Conservation (phyloP, 1,284 basidiomycete genomes). For the Ceratobasidium sp. region DNA sequence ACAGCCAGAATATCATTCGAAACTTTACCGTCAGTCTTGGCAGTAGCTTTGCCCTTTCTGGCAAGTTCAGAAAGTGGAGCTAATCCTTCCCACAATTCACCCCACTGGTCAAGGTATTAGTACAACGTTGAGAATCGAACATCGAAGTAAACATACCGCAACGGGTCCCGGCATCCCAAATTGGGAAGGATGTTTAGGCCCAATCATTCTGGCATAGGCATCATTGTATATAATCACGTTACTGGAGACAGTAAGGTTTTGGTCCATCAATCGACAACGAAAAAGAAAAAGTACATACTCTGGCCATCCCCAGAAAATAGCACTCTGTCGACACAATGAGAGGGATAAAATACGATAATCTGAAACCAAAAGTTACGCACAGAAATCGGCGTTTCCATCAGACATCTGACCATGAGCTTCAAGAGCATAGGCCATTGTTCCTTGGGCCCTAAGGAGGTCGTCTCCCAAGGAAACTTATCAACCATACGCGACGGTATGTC, state of each 20-base stretch:
- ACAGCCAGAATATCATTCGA: not conserved
- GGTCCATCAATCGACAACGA: not conserved
- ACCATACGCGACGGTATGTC: constrained; percentile 3
- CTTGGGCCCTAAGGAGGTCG: constrained; percentile 23
- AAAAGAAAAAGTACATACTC: not conserved
- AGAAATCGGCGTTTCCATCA: constrained; percentile 2
- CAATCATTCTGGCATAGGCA: constrained; percentile 27
- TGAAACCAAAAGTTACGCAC: not conserved
- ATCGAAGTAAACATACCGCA: not conserved
- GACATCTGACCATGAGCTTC: constrained; percentile 2
- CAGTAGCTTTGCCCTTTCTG: not conserved
- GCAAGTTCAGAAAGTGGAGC: not conserved
- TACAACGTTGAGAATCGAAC: not conserved
- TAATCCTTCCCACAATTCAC: constrained; percentile 30
- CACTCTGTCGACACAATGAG: not conserved
- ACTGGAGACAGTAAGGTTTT: not conserved
- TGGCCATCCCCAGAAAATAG: constrained; percentile 3
- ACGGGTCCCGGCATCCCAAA: not conserved
- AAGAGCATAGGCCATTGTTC: constrained; percentile 3
- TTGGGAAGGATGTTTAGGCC: constrained; percentile 10
- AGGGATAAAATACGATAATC: not conserved
- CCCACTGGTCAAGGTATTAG: constrained; percentile 1
- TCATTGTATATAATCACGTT: constrained; percentile 32
- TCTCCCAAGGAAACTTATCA: constrained; percentile 33
- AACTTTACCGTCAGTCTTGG: not conserved